phyloP scores from a whole-genome alignment of 2,329 filamentous ascomycete species.

The Sarocladium oryzae region DNA sequence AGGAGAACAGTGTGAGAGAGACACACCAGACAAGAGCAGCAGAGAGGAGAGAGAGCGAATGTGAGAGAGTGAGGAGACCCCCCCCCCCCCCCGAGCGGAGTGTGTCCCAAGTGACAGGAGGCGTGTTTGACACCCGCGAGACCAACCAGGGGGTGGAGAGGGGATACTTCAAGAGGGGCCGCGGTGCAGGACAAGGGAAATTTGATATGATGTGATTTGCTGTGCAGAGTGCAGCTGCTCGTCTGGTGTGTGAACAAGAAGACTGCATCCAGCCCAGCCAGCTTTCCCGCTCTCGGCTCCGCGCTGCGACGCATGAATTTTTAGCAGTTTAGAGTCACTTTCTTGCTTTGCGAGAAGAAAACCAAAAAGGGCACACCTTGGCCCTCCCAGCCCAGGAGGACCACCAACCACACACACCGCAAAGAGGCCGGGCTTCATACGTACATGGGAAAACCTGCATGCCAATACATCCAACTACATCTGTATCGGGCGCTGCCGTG shows the following conservation, averaged over 20 bases:
- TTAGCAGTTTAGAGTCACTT: too few species aligned
- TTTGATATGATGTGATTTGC: conserved; percentile 10
- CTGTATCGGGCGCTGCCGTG: not conserved
- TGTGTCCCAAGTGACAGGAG: conserved; percentile 9
- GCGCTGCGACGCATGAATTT: conserved; percentile 4
- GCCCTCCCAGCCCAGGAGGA: too few species aligned
- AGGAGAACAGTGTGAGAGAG: too few species aligned
- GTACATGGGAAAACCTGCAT: too few species aligned
- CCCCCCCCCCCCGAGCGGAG: too few species aligned
- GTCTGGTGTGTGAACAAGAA: not conserved
- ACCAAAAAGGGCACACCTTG: too few species aligned
- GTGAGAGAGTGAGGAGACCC: too few species aligned
- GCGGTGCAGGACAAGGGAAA: conserved; percentile 7
- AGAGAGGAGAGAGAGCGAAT: not conserved
- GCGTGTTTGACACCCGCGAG: conserved; percentile 9
- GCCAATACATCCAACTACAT: too few species aligned
- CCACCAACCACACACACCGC: not conserved
- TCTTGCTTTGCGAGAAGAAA: too few species aligned
- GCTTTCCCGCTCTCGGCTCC: conserved; percentile 1
- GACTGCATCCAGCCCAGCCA: not conserved
- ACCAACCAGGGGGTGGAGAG: not conserved
- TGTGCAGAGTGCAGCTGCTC: not conserved
- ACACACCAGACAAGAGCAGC: too few species aligned
- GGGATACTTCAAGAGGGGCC: conserved; percentile 3
- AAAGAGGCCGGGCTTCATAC: too few species aligned